Conservation (phyloP, 805 yeast species). For the Debaryomyces tyrocola region DNA sequence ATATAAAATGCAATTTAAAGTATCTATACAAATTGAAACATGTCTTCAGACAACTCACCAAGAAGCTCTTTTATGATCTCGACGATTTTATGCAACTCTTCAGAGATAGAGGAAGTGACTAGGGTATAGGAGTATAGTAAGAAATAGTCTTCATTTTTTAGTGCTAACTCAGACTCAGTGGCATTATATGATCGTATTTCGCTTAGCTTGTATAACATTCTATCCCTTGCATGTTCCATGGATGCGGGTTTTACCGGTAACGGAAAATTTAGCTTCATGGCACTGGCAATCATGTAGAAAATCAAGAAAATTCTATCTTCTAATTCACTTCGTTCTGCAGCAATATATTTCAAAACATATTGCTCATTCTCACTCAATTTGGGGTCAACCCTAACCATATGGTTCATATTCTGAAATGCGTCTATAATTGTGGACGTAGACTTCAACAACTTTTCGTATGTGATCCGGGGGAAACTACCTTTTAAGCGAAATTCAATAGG, state of each 20-base stretch:
- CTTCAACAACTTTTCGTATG: constrained; percentile 50
- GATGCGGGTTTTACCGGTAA: constrained; percentile 76
- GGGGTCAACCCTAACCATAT: constrained; percentile 65
- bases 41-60: constrained; percentile 67
- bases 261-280: constrained; percentile 74
- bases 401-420: constrained; percentile 70
- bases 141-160: constrained; percentile 73
- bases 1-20: too few species aligned
- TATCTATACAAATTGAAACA: constrained; percentile 45
- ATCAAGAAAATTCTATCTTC: constrained; percentile 72
- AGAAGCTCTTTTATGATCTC: constrained; percentile 54
- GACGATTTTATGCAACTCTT: constrained; percentile 61
- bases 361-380: constrained; percentile 52
- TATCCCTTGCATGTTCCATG: constrained; percentile 69
- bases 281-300: constrained; percentile 77
- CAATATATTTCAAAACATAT: constrained; percentile 53
- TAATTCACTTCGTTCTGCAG: constrained; percentile 62
- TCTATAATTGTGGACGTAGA: constrained; percentile 68
- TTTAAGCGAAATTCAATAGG: constrained; percentile 74
- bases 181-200: constrained; percentile 45
- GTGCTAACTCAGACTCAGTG: constrained; percentile 22
- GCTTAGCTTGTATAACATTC: constrained; percentile 64
- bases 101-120: constrained; percentile 66
- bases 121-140: constrained; percentile 72
- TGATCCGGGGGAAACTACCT: constrained; percentile 62